A percentile compares a stretch with the other conserved stretches of the same genome.
phyloP scores from a whole-genome alignment of 345 rosid genomes.

The Balakata baccata region DNA sequence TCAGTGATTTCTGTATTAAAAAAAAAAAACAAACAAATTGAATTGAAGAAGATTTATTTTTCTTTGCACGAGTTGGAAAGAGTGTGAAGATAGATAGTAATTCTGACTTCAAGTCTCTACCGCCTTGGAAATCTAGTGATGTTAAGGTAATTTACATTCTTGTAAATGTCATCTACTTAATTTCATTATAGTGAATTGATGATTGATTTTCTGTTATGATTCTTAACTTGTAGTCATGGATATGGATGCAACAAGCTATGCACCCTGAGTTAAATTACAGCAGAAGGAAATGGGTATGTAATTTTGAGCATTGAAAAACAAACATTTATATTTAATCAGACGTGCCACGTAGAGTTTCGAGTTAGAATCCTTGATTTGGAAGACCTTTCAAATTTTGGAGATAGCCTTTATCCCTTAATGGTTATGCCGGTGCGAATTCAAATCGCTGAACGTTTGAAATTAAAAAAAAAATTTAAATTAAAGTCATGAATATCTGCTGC shows the following conservation, averaged over 20 bases:
- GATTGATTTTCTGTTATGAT: background rate
- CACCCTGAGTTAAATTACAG: constrained; percentile 87
- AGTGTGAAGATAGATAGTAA: constrained; percentile 50
- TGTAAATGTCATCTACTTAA: background rate
- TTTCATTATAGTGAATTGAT: background rate
- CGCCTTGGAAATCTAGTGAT: constrained; percentile 87
- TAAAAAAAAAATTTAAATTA: too few relatives aligned
- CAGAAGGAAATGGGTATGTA: constrained; percentile 73
- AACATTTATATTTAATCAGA: too few relatives aligned
- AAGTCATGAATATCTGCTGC: too few relatives aligned
- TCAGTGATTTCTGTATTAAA: background rate
- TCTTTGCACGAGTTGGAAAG: constrained; percentile 53
- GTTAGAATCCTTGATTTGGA: too few relatives aligned
- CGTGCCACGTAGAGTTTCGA: too few relatives aligned
- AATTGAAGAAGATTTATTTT: background rate
- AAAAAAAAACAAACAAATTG: too few relatives aligned
- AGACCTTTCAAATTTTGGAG: too few relatives aligned
- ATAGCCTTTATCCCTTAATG: too few relatives aligned
- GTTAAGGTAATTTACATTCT: constrained; percentile 56
- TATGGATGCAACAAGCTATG: constrained; percentile 99
- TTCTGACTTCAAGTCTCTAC: constrained; percentile 59
- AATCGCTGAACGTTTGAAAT: too few relatives aligned
- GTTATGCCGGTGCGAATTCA: too few relatives aligned
- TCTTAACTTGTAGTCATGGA: constrained; percentile 68
- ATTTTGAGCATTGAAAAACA: background rate